These are phyloP conservation scores for Magnolia kwangsiensis DNA, from an alignment of 164 flowering plant genomes.

Conservation along the genomic window DNA sequence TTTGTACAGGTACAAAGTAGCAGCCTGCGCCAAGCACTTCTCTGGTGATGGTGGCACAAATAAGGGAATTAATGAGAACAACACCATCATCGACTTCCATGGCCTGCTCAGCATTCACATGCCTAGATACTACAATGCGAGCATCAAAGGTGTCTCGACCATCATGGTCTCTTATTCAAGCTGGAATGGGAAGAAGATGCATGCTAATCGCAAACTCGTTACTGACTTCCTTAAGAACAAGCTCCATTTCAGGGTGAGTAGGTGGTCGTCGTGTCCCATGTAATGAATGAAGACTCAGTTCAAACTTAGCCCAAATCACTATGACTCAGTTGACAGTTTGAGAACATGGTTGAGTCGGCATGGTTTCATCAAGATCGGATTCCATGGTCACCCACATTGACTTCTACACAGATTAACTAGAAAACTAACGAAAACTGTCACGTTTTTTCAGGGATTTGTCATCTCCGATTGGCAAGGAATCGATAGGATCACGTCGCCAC, in stretches of 20 bases:
- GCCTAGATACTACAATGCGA: slow-evolving; percentile 25
- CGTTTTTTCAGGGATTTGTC: slow-evolving; percentile 37
- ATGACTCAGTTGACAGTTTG: too few relatives aligned
- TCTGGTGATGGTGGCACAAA: slow-evolving; percentile 47
- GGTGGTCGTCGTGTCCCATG: neutral
- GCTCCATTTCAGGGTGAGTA: slow-evolving; percentile 22
- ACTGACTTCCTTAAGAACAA: slow-evolving; percentile 28
- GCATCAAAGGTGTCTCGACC: slow-evolving; percentile 31
- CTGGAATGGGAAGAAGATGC: slow-evolving; percentile 35
- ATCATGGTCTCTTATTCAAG: slow-evolving; percentile 41
- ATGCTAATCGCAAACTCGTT: slow-evolving; percentile 23
- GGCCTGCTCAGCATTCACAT: slow-evolving; percentile 30
- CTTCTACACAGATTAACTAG: too few relatives aligned
- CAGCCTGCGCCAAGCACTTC: slow-evolving; percentile 44
- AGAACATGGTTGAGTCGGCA: too few relatives aligned
- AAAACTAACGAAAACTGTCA: too few relatives aligned
- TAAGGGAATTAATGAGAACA: slow-evolving; percentile 37
- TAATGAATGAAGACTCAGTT: too few relatives aligned
- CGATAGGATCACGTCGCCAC: slow-evolving; percentile 38
- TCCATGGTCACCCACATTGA: too few relatives aligned
- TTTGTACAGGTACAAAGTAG: slow-evolving; percentile 29
- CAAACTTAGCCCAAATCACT: too few relatives aligned
- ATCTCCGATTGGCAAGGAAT: slow-evolving; percentile 48
- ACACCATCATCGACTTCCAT: slow-evolving; percentile 21
- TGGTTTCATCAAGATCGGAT: too few relatives aligned